Percentiles rank a stretch among this genome's conserved stretches.
Evolutionary conservation across 2,329 filamentous ascomycete species (phyloP).

Genomic region (Cladobotryum protrusum): DNA sequence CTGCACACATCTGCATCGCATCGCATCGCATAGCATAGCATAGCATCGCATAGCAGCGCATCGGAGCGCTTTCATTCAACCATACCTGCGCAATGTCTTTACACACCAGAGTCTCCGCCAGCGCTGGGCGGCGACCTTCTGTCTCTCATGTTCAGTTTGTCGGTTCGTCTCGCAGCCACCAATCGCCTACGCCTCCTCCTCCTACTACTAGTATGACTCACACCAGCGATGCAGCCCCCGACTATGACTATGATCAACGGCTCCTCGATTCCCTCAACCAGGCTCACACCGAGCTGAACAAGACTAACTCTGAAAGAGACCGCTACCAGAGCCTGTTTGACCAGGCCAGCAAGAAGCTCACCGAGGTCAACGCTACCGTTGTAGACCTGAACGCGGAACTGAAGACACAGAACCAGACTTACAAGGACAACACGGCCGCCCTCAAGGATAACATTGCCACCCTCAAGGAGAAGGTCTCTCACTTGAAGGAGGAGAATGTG

Average conservation of each 20-base stretch:
- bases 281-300: constrained; percentile 21
- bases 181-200: no score
- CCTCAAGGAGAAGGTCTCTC: constrained; percentile 17
- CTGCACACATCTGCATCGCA: not conserved
- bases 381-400: constrained; percentile 12
- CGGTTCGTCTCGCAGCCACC: constrained; percentile 9
- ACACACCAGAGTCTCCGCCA: constrained; percentile 15
- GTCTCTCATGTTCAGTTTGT: constrained; percentile 16
- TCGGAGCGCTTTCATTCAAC: not conserved
- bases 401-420: constrained; percentile 11
- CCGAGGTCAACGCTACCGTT: constrained; percentile 17
- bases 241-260: constrained; percentile 12
- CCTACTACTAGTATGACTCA: constrained; percentile 1
- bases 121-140: constrained; percentile 15
- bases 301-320: constrained; percentile 16
- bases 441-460: constrained; percentile 16
- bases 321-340: constrained; percentile 22
- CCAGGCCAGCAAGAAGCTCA: constrained; percentile 24
- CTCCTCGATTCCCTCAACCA: constrained; percentile 16
- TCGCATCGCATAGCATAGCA: no score
- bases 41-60: no score
- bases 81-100: constrained; percentile 10
- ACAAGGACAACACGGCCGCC: constrained; percentile 13
- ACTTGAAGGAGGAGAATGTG: constrained; percentile 21
- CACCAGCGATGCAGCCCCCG: constrained; percentile 6